Evolutionary conservation across 768 basidiomycete species (phyloP).

Genomic region (Xanthoconium stramineum): DNA sequence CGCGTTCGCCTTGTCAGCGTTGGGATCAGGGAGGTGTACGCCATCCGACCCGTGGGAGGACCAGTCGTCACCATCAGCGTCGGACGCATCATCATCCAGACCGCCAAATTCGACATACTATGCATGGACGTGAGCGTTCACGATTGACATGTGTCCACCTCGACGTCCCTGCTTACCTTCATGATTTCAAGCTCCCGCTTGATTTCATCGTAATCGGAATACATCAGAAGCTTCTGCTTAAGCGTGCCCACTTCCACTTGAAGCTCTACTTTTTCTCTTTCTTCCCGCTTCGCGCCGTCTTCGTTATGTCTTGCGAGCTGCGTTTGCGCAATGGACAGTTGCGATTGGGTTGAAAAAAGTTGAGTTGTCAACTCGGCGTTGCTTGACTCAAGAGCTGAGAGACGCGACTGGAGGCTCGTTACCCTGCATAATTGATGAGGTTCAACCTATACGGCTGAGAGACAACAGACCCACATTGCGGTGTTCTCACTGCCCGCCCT

Average conservation of each 20-base stretch:
- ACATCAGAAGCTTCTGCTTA: constrained; percentile 65
- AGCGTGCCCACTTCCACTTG: constrained; percentile 65
- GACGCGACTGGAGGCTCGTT: constrained; percentile 58
- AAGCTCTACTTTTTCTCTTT: constrained; percentile 34
- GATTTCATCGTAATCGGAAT: constrained; percentile 91
- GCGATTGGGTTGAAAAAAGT: constrained; percentile 17
- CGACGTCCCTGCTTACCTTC: constrained; percentile 59
- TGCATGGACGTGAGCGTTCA: background rate
- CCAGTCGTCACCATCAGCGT: constrained; percentile 55
- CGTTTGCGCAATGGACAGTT: constrained; percentile 14
- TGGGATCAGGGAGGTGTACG: constrained; percentile 81
- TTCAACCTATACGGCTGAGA: background rate
- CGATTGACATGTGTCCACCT: background rate
- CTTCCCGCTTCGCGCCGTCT: constrained; percentile 15
- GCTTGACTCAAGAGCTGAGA: constrained; percentile 70
- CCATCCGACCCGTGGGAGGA: constrained; percentile 44
- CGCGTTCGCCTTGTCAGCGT: constrained; percentile 76
- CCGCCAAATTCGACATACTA: constrained; percentile 97
- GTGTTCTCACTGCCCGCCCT: constrained; percentile 73
- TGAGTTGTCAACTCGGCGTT: constrained; percentile 16
- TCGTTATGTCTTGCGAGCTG: constrained; percentile 18
- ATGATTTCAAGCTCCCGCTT: constrained; percentile 98
- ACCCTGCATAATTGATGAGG: constrained; percentile 13
- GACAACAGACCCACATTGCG: constrained; percentile 50
- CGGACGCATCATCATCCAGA: constrained; percentile 55